Percentiles rank a stretch among this genome's conserved stretches.
Conservation (phyloP, 78 protist species). For the Dictyostelium intermedium region DNA sequence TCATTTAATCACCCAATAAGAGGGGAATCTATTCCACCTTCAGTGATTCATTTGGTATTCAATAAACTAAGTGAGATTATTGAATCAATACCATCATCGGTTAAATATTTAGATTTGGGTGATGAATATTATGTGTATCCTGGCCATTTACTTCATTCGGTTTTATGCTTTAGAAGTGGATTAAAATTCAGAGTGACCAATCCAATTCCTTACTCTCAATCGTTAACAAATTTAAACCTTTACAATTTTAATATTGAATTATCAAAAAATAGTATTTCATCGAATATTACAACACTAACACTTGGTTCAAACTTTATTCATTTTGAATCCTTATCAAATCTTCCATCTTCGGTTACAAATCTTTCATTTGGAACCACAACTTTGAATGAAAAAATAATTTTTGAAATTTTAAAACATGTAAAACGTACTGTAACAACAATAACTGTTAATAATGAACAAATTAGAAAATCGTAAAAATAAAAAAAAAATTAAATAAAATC, state of each 20-base stretch:
- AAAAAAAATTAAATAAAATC: no score
- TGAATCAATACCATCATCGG: neutral
- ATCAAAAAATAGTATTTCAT: neutral
- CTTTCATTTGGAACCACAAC: neutral
- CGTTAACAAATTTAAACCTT: neutral
- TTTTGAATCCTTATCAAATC: neutral
- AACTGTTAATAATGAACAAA: neutral
- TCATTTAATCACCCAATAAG: neutral
- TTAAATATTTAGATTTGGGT: neutral
- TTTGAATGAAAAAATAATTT: neutral
- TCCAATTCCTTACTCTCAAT: neutral
- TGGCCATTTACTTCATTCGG: neutral
- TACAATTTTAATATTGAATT: neutral
- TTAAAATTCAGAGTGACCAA: neutral
- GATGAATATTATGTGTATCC: neutral
- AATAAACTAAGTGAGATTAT: neutral
- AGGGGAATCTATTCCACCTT: neutral
- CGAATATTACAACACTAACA: neutral
- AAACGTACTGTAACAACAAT: neutral
- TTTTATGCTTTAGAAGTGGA: neutral
- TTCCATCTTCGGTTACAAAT: neutral
- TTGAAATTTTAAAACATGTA: neutral
- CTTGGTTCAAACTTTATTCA: neutral
- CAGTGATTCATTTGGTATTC: neutral
- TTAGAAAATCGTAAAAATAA: neutral